phyloP scores from a whole-genome alignment of 495 filamentous ascomycete species.

The Parathielavia hyrcaniae region DNA sequence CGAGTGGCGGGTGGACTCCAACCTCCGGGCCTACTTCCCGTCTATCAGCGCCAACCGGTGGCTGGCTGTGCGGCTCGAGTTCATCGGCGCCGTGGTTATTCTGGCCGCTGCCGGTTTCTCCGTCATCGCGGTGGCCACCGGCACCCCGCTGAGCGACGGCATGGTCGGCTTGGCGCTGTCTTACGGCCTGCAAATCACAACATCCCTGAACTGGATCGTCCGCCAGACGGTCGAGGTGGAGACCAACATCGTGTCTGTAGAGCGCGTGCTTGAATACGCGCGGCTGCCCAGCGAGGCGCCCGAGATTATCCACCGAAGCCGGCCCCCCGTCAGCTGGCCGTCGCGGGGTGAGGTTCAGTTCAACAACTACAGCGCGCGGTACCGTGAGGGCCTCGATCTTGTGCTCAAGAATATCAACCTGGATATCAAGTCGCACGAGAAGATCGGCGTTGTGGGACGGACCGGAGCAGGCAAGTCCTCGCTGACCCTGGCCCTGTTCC shows the following conservation, averaged over 20 bases:
- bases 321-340: conserved; percentile 89
- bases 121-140: conserved; percentile 70
- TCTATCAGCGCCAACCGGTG: conserved; percentile 94
- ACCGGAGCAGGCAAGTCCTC: conserved; percentile 97
- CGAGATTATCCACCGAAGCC: conserved; percentile 81
- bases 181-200: conserved; percentile 93
- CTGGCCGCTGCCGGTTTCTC: conserved; percentile 76
- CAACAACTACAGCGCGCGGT: conserved; percentile 87
- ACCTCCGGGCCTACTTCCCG: conserved; percentile 91
- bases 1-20: conserved; percentile 96
- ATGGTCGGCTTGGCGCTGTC: conserved; percentile 93
- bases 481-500: conserved; percentile 86
- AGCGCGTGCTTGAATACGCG: conserved; percentile 95
- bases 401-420: conserved; percentile 89
- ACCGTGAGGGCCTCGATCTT: conserved; percentile 79
- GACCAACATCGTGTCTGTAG: conserved; percentile 98
- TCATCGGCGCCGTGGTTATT: conserved; percentile 94
- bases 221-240: conserved; percentile 98
- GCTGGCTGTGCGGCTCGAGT: conserved; percentile 92
- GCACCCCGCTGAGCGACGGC: conserved; percentile 62
- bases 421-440: conserved; percentile 90
- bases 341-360: conserved; percentile 84
- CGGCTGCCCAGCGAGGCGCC: conserved; percentile 89
- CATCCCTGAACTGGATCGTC: conserved; percentile 99
- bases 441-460: conserved; percentile 94